A percentile compares a stretch with the other conserved stretches of the same genome.
phyloP scores from a whole-genome alignment of 768 basidiomycete genomes.

The Chalciporus pseudorubinellus region DNA sequence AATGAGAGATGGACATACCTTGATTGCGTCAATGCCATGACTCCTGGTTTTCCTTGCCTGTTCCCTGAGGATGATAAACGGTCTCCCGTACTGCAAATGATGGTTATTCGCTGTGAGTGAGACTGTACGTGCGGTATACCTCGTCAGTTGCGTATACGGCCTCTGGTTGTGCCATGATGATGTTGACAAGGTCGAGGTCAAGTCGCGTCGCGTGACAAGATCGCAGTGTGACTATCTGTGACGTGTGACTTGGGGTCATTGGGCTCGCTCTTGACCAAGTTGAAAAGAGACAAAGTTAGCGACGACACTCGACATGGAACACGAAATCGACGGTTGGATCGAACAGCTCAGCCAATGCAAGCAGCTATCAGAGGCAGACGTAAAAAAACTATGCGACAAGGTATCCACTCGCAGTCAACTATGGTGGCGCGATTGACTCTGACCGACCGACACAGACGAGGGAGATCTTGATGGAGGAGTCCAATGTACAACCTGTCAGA shows the following conservation, averaged over 20 bases:
- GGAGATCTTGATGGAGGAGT: constrained; percentile 98
- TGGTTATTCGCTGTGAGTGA: not conserved
- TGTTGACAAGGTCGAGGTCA: constrained; percentile 5
- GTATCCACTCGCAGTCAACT: constrained; percentile 39
- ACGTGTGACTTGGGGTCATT: constrained; percentile 26
- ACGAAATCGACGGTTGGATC: constrained; percentile 96
- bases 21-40: constrained; percentile 94
- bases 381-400: constrained; percentile 99
- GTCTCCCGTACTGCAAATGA: constrained; percentile 74
- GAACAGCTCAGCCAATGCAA: constrained; percentile 96
- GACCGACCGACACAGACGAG: constrained; percentile 64
- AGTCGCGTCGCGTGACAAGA: constrained; percentile 29
- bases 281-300: not conserved
- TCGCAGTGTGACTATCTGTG: constrained; percentile 25
- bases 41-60: constrained; percentile 89
- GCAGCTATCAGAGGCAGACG: constrained; percentile 90
- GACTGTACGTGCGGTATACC: constrained; percentile 39
- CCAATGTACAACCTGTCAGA: constrained; percentile 96
- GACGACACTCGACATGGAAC: constrained; percentile 39
- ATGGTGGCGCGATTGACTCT: constrained; percentile 12
- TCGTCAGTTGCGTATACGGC: constrained; percentile 88
- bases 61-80: constrained; percentile 96
- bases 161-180: constrained; percentile 43
- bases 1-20: constrained; percentile 47
- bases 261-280: not conserved